Percentiles rank a stretch among this genome's conserved stretches.
Evolutionary conservation across 1,139 yeast genomes (phyloP).

Genomic region (Petasospora rhodanensis): DNA sequence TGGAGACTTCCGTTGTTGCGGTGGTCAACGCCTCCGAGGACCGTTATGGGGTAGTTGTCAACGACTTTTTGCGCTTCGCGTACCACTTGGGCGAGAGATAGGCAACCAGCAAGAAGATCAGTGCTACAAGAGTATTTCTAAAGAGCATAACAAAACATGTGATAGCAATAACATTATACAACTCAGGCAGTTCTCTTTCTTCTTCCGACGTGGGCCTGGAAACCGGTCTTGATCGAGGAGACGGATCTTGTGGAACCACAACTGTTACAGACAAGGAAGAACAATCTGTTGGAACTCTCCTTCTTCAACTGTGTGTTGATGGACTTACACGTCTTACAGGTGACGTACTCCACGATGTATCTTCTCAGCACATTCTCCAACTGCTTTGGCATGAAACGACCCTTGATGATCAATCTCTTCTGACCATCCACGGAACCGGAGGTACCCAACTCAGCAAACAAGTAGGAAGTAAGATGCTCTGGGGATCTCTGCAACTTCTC

Average conservation of each 20-base stretch:
- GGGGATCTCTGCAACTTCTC: constrained; percentile 94
- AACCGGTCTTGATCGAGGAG: constrained; percentile 97
- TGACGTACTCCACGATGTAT: constrained; percentile 93
- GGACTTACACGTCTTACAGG: constrained; percentile 98
- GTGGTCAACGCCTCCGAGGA: too few species aligned
- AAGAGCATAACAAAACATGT: neutral
- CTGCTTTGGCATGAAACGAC: constrained; percentile 97
- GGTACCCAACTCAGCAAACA: constrained; percentile 98
- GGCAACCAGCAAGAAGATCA: too few species aligned
- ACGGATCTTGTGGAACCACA: constrained; percentile 98
- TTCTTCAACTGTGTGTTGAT: constrained; percentile 95
- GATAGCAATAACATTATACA: neutral
- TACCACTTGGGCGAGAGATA: too few species aligned
- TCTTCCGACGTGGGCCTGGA: constrained; percentile 92
- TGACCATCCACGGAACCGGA: constrained; percentile 99
- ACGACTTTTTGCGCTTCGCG: too few species aligned
- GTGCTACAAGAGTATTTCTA: neutral
- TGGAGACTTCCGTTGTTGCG: too few species aligned
- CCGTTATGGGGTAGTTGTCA: too few species aligned
- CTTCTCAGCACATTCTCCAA: constrained; percentile 95
- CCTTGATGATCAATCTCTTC: constrained; percentile 93
- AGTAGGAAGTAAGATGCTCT: constrained; percentile 92
- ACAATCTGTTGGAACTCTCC: constrained; percentile 93
- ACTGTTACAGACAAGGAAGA: constrained; percentile 95
- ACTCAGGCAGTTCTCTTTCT: constrained; percentile 48